Evolutionary conservation across 805 yeast genomes (phyloP), one percentile per base, ranked within the genome.

Genomic region (Yamadazyma phyllophila): DNA sequence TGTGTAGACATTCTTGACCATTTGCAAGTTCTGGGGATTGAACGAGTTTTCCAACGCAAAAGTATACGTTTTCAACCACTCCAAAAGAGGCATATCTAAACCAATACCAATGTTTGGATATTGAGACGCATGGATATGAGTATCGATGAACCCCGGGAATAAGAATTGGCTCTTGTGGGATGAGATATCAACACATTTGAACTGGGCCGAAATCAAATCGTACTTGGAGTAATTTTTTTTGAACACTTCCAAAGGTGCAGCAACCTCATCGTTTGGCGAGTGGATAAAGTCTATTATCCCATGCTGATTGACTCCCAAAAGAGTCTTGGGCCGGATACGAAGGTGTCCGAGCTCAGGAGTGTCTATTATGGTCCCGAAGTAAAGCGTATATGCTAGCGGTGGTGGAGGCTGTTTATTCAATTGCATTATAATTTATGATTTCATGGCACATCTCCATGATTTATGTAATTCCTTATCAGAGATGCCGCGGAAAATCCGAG

Each of bases 1-100:
- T 11, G 74, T 53, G 61, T 92, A 94, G 1, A 91, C 82, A 6
- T 70, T 60, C 10, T 65, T 52, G 0, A 96, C 97, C 38, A 74
- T 60, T 0, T 61, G 56, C 16, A 76, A 53, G 50, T 84, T 79
- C 14, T 65, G 67, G 1, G 45, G 26, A 49, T 62, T 55, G 52
- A 88, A 76, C 3, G 86, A 74, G 7, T 86, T 71, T 64, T 94
- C 99, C 45, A 91, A 64, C 1, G 97, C 96, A 71, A 91, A 94
- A 0, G 99, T 94, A 62, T 89, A 90, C 16, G 77, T 80, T 20
- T 81, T 77, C 39, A 94, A 74, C 99, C 99, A 94, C 52, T 92
- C 96, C 45, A 94, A 69, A 36, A 94, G 71, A 1, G 96, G 92
- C 2, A 88, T 73, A 48, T 83, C 84, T 20, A 96, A 91, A 50